Base-by-base conservation (phyloP, 495 filamentous ascomycete species). In the Aspergillus sclerotiicarbonarius region DNA sequence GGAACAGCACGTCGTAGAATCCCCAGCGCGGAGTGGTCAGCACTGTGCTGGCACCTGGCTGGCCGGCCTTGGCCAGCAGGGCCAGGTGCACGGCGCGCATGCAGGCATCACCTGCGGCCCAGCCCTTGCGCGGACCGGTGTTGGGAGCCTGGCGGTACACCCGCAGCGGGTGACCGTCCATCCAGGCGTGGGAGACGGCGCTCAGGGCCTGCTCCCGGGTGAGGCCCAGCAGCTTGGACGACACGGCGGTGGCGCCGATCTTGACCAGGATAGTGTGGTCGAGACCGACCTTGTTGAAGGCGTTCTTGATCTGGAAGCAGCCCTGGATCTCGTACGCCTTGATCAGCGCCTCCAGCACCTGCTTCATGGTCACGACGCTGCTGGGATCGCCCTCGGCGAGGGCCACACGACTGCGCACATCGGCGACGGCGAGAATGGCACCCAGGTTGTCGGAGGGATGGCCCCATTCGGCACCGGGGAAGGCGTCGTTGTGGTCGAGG, bases 281-380 rank as follows among this genome's bases (percentile, higher is more conserved):
- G 0, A 81, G 60, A 0, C 79, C 78, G 20, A 62, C 49, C 0
- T 37, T 39, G 52, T 80, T 79, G 56, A 78, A 75, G 7, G 75
- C 60, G 33, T 79, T 79, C 4, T 52, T 37, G 3, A 74, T 61
- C 19, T 73, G 76, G 46, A 74, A 70, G 46, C 51, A 62, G 18
- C 77, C 78, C 44, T 81, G 77, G 43, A 81, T 75, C 54, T 81
- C 77, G 50, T 80, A 79, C 2, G 76, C 71, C 56, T 80, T 80
- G 56, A 79, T 74, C 45, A 73, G 39, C 8, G 69, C 71, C 8
- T 49, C 44, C 12, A 78, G 60, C 0, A 81, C 50, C 61, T 8
- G 62, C 62, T 2, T 61, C 67, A 10, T 43, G 12, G 44, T 62
- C 25, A 56, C 1, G 3, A 45, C 7, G 25, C 37, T 41, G 25